These are phyloP conservation scores for Rhinocladiella similis DNA, from an alignment of 2,329 filamentous ascomycete species.

Conservation along the genomic window DNA sequence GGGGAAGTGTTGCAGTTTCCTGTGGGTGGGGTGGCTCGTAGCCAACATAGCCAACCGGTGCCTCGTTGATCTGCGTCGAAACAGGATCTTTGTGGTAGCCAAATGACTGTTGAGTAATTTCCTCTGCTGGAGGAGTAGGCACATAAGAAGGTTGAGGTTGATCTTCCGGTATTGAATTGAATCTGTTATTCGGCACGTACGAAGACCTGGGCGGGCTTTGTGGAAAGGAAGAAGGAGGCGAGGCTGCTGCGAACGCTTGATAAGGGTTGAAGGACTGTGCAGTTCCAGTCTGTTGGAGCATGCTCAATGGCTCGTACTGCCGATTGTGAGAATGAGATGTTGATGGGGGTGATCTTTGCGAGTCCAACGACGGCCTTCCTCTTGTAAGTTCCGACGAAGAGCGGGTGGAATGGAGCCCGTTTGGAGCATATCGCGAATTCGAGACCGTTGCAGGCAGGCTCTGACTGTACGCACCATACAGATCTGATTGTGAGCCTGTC, in stretches of 20 bases:
- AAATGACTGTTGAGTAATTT: conserved; percentile 13
- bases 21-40: conserved; percentile 6
- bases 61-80: neutral
- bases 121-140: conserved; percentile 26
- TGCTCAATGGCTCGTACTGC: conserved; percentile 31
- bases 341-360: conserved; percentile 44
- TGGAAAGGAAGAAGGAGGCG: conserved; percentile 22
- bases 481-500: conserved; percentile 71
- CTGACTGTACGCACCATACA: conserved; percentile 63
- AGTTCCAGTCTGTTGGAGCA: conserved; percentile 18
- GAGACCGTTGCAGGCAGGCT: conserved; percentile 35
- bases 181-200: conserved; percentile 32
- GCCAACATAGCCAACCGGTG: conserved; percentile 10
- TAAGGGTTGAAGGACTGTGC: conserved; percentile 31
- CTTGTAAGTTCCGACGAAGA: conserved; percentile 54
- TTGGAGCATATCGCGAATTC: conserved; percentile 46
- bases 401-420: conserved; percentile 47
- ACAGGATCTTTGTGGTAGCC: conserved; percentile 1
- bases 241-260: conserved; percentile 27
- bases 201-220: conserved; percentile 25
- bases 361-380: conserved; percentile 51
- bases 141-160: conserved; percentile 27
- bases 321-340: conserved; percentile 33
- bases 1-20: neutral
- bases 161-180: conserved; percentile 42